Conservation (phyloP, 495 filamentous ascomycete genomes). For the Pseudomonodictys pantanalensis region DNA sequence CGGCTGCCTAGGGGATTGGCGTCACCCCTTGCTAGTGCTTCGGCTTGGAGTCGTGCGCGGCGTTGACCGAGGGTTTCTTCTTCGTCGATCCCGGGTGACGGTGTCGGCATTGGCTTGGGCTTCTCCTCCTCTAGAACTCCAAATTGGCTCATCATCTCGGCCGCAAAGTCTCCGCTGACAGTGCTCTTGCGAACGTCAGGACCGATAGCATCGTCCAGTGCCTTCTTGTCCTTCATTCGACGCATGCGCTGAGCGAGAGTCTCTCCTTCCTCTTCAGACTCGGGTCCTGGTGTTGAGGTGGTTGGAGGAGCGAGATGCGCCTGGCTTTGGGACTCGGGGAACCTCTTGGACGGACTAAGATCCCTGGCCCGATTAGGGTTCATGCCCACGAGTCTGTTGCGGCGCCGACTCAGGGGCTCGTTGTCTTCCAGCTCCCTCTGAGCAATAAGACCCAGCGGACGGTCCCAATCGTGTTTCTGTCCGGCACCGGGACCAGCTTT, state of each 20-base stretch:
- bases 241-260: slow-evolving; percentile 72
- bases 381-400: slow-evolving; percentile 70
- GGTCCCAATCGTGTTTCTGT: slow-evolving; percentile 43
- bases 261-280: slow-evolving; percentile 64
- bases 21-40: slow-evolving; percentile 56
- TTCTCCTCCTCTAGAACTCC: slow-evolving; percentile 46
- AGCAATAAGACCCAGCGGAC: slow-evolving; percentile 82
- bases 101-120: slow-evolving; percentile 36
- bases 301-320: slow-evolving; percentile 18
- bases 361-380: slow-evolving; percentile 31
- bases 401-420: slow-evolving; percentile 78
- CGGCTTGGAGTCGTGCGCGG: slow-evolving; percentile 72
- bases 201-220: slow-evolving; percentile 41
- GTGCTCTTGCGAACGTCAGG: slow-evolving; percentile 51
- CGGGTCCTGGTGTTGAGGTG: slow-evolving; percentile 12
- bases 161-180: slow-evolving; percentile 72
- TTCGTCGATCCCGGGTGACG: slow-evolving; percentile 40
- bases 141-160: slow-evolving; percentile 72
- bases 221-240: slow-evolving; percentile 59
- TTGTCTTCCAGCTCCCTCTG: slow-evolving; percentile 82
- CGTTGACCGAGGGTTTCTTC: slow-evolving; percentile 91
- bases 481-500: slow-evolving; percentile 11
- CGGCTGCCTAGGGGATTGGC: slow-evolving; percentile 25
- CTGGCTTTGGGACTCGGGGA: slow-evolving; percentile 14
- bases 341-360: slow-evolving; percentile 39